Percentiles rank a stretch among this genome's conserved stretches.
Evolutionary conservation across 768 basidiomycete genomes (phyloP).

Genomic region (Xerocomus potaroensis): DNA sequence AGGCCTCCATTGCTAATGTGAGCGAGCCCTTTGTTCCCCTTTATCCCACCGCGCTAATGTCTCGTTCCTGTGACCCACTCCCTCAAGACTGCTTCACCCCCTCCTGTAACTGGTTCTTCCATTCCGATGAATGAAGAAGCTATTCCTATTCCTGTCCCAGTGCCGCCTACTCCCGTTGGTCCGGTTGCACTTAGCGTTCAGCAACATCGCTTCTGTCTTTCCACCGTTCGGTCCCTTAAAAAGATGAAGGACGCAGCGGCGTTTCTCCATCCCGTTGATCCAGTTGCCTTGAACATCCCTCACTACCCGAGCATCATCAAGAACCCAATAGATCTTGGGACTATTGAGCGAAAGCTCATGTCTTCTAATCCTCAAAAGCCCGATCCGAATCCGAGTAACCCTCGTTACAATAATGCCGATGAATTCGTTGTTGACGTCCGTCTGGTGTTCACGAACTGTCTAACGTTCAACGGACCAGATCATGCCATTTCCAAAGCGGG

Average conservation of each 20-base stretch:
- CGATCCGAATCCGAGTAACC: constrained; percentile 62
- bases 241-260: constrained; percentile 79
- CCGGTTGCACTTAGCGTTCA: constrained; percentile 49
- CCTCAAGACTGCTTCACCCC: constrained; percentile 69
- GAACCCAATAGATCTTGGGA: constrained; percentile 90
- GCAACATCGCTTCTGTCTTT: constrained; percentile 78
- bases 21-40: constrained; percentile 48
- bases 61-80: constrained; percentile 16
- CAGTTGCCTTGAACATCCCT: constrained; percentile 75
- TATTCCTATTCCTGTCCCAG: constrained; percentile 14
- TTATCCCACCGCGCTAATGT: constrained; percentile 48
- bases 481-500: constrained; percentile 79
- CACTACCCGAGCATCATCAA: constrained; percentile 87
- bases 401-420: constrained; percentile 72
- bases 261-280: constrained; percentile 87
- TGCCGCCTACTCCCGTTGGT: constrained; percentile 5
- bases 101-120: constrained; percentile 51
- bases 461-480: constrained; percentile 90
- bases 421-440: constrained; percentile 86
- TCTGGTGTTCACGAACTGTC: constrained; percentile 82
- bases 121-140: constrained; percentile 29
- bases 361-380: constrained; percentile 79
- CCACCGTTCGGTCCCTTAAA: constrained; percentile 77
- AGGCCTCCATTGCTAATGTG: constrained; percentile 70
- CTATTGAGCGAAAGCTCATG: constrained; percentile 82